Evolutionary conservation across 2,329 filamentous ascomycete species (phyloP).

Genomic region (Fusarium clavum): DNA sequence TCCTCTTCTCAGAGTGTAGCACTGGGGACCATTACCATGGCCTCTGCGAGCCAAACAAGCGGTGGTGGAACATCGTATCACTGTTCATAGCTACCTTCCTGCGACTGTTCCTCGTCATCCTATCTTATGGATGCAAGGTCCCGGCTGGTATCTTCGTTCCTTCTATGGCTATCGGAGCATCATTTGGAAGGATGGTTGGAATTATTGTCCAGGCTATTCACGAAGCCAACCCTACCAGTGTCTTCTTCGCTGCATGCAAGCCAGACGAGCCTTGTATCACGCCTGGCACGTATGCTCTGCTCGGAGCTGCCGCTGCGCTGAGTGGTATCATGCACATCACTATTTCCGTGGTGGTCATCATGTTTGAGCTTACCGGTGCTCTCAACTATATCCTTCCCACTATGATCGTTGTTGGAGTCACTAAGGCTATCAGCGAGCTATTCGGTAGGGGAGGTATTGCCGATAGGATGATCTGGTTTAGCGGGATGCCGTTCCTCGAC

Average conservation of each 20-base stretch:
- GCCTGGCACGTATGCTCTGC: constrained; percentile 94
- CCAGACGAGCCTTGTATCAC: constrained; percentile 97
- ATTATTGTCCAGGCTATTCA: constrained; percentile 92
- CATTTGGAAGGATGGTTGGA: constrained; percentile 92
- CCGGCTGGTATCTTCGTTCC: constrained; percentile 98
- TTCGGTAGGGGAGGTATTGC: constrained; percentile 98
- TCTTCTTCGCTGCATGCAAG: constrained; percentile 88
- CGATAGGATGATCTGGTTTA: constrained; percentile 99
- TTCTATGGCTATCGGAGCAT: constrained; percentile 96
- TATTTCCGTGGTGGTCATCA: constrained; percentile 96
- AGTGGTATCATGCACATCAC: constrained; percentile 99
- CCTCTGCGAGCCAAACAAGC: constrained; percentile 82
- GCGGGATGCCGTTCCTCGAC: constrained; percentile 95
- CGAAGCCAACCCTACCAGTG: constrained; percentile 82
- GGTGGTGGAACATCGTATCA: constrained; percentile 82
- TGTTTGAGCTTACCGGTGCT: constrained; percentile 99
- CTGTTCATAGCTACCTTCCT: constrained; percentile 83
- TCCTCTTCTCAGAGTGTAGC: constrained; percentile 93
- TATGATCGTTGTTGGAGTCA: constrained; percentile 98
- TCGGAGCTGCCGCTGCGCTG: constrained; percentile 90
- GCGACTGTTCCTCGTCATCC: constrained; percentile 86
- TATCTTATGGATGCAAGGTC: constrained; percentile 98
- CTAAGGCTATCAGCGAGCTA: constrained; percentile 89
- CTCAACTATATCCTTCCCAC: constrained; percentile 96
- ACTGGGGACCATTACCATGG: constrained; percentile 88